phyloP scores from a whole-genome alignment of 352 stramenopile genomes.

The Globisporangium okanoganense region DNA sequence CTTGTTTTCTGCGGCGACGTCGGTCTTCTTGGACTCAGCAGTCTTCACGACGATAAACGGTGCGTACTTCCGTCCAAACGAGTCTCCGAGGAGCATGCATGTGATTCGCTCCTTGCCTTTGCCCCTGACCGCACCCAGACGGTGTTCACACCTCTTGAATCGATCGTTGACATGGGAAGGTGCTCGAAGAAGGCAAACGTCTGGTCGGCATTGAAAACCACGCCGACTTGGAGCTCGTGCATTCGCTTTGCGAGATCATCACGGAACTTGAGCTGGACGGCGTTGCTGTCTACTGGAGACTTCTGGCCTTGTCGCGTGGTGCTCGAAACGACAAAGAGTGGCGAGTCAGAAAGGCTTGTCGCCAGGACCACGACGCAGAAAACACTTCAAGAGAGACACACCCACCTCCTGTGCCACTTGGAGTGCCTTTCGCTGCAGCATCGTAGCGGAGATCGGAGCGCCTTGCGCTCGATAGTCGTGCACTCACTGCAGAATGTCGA shows the following conservation, averaged over 20 bases:
- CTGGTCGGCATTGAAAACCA: background rate
- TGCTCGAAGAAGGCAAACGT: background rate
- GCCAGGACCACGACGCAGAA: background rate
- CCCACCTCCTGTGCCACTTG: background rate
- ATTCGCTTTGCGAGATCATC: background rate
- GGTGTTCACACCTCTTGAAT: background rate
- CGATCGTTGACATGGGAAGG: background rate
- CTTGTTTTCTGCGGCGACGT: background rate
- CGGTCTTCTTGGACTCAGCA: background rate
- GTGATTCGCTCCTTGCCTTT: background rate
- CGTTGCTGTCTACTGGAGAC: background rate
- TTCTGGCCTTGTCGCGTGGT: background rate
- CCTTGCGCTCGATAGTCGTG: background rate
- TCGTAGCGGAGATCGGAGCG: background rate
- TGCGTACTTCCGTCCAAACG: background rate
- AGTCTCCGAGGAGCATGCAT: background rate
- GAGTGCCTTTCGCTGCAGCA: background rate
- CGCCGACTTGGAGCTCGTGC: background rate
- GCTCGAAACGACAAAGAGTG: background rate
- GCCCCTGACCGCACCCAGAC: background rate
- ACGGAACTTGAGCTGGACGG: background rate
- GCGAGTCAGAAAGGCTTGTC: background rate
- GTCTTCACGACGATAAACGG: background rate
- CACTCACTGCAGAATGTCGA: background rate
- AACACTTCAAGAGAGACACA: background rate